Evolutionary conservation across 371 early-diverging fungal species (phyloP), one percentile per base, ranked within the genome.

Genomic region (Mucor irregularis): DNA sequence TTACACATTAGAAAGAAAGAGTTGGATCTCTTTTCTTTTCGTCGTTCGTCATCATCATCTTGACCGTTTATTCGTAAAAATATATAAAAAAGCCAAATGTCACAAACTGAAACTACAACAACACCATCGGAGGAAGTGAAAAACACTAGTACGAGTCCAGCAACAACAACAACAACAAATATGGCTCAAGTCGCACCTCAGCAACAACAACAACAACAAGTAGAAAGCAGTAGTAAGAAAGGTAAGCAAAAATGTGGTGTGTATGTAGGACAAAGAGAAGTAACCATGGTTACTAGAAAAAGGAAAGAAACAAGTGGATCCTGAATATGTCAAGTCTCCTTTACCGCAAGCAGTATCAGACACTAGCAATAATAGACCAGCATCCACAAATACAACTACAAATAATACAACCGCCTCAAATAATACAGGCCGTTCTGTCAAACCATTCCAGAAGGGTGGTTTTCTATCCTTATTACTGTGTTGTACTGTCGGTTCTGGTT

Each of bases 291-390:
- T 39, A 45, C 34, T 38, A 43, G 53, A 61, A 53, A 60, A 56
- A 54, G 66, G 53, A 37, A 61, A 66, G 34, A 61, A 66, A 45
- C 57, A 61, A 46, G 49, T 66, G 13, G 58, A 66, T 61, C 62
- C 66, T 39, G 66, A 66, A 50, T 61, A 61, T 43, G 66, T 61
- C 29, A 66, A 66, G 54, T 66, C 66, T 25, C 66, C 57, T 48
- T 50, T 58, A 47, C 53, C 53, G 24, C 13, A 38, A 38, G 37
- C 38, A 19, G 11, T 17, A 21, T 33, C 39, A 24, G 51, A 37
- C 13, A 49, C 31, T 40, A 52, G 11, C 26, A 57, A 44, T 25
- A 59, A 53, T 35, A 35, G 33, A 30, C 46, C 44, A 19, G 37
- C 64, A 14, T 54, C 64, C 13, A 49, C 66, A 28, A 38, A 44